Evolutionary conservation across 257 asterid genomes (phyloP), one percentile per base, ranked within the genome.

Genomic region (Linaria vulgaris): DNA sequence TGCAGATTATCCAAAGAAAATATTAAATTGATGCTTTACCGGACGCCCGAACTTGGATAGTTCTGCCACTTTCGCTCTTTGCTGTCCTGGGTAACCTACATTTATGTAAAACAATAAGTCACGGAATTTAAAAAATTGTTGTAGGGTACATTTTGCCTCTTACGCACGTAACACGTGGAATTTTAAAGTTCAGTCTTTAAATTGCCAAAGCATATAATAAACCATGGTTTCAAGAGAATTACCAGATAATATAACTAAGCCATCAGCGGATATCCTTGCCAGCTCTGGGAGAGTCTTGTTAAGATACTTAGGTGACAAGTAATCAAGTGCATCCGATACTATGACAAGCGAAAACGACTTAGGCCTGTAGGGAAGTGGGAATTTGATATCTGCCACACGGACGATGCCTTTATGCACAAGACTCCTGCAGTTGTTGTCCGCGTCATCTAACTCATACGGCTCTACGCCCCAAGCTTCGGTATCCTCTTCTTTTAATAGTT

Each of bases 401-500:
- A 86, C 89, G 22, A 79, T 46, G 68, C 95, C 95, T 68, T 71
- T 83, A 48, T 30, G 85, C 46, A 85, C 87, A 38, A 88, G 90
- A 57, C 68, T 77, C 75, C 74, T 82, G 83, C 96, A 91, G 77
- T 68, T 74, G 58, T 37, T 59, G 67, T 71, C 90, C 39, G 82
- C 86, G 61, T 88, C 97, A 50, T 88, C 96, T 51, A 88, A 61
- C 65, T 88, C 97, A 61, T 85, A 88, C 15, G 95, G 95, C 76
- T 91, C 97, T 16, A 91, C 53, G n/a, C 97, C 97, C 91, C 95
- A 91, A 44, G 90, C 95, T 70, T 91, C 96, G 59, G 83, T 79
- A 31, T 84, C 94, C 47, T 84, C 90, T 72, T 91, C 91, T 71
- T 81, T 84, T 75, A 80, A 74, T 64, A 91, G 69, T 57, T 77